Conservation (phyloP, 345 rosid genomes). For the Cardiospermum halicacabum region DNA sequence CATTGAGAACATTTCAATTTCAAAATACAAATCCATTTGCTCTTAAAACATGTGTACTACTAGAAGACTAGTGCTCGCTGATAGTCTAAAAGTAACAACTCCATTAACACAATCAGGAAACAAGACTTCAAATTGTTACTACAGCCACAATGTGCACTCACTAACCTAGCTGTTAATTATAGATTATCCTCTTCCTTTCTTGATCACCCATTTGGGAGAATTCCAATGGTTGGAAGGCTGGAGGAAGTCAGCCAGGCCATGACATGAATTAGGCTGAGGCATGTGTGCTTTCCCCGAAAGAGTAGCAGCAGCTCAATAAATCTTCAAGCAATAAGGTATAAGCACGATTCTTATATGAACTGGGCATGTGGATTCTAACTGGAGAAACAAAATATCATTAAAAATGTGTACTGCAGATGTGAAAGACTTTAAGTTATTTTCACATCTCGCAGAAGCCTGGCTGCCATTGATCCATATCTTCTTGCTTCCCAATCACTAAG, state of each 20-base stretch:
- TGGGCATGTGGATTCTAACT: neutral
- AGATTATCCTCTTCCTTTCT: neutral
- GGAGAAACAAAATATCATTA: neutral
- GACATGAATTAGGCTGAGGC: neutral
- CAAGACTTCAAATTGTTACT: neutral
- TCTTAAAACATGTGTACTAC: neutral
- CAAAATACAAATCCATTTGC: neutral
- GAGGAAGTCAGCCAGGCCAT: neutral
- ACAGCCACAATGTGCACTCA: neutral
- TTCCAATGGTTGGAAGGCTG: neutral
- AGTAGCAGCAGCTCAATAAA: neutral
- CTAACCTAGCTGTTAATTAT: neutral
- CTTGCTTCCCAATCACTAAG: constrained; percentile 91
- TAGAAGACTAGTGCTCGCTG: neutral
- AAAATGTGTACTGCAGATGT: neutral
- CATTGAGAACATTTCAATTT: neutral
- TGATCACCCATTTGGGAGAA: neutral
- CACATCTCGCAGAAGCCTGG: constrained; percentile 78
- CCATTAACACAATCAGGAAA: neutral
- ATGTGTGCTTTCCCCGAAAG: neutral
- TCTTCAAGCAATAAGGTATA: neutral
- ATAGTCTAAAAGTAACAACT: neutral
- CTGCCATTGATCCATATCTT: constrained; percentile 84
- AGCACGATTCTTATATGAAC: neutral
- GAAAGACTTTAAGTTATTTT: constrained; percentile 42